A percentile compares a stretch with the other conserved stretches of the same genome.
These are phyloP conservation scores for Neofusicoccum ribis DNA, from an alignment of 2,329 filamentous ascomycete species.

Conservation along the genomic window DNA sequence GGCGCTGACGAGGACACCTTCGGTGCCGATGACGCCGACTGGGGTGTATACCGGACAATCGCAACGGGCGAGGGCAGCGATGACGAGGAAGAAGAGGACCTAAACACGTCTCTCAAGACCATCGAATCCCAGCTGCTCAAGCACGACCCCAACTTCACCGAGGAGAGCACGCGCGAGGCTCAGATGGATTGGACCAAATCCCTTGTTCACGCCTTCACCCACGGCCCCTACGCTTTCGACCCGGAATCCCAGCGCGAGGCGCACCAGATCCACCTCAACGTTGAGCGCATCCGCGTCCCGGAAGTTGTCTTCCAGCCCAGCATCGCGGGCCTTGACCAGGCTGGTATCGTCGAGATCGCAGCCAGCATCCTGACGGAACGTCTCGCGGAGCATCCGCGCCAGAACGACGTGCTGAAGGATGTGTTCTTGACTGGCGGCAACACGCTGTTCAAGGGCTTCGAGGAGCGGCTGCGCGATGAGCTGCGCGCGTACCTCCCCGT, in stretches of 20 bases:
- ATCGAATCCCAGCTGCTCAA: slow-evolving; percentile 83
- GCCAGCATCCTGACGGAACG: slow-evolving; percentile 87
- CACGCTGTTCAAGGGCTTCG: slow-evolving; percentile 81
- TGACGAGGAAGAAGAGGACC: slow-evolving; percentile 90
- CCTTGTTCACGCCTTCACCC: slow-evolving; percentile 83
- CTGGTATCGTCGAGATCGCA: slow-evolving; percentile 88
- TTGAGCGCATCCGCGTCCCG: slow-evolving; percentile 90
- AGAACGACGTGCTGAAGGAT: slow-evolving; percentile 74
- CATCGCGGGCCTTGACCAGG: slow-evolving; percentile 90
- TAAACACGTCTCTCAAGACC: slow-evolving; percentile 68
- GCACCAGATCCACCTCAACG: slow-evolving; percentile 91
- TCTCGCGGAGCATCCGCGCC: slow-evolving; percentile 58
- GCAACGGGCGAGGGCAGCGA: slow-evolving; percentile 78
- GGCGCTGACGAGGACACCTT: slow-evolving; percentile 94
- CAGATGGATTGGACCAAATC: slow-evolving; percentile 95
- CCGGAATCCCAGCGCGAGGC: slow-evolving; percentile 75
- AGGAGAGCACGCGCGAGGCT: slow-evolving; percentile 87
- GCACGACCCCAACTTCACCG: slow-evolving; percentile 85
- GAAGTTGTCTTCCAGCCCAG: slow-evolving; percentile 91
- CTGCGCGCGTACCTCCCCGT: slow-evolving; percentile 71
- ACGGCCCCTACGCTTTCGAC: slow-evolving; percentile 85
- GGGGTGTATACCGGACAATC: slow-evolving; percentile 94
- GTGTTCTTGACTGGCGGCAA: slow-evolving; percentile 95
- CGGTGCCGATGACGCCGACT: slow-evolving; percentile 95
- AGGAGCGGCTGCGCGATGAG: slow-evolving; percentile 74